These are phyloP conservation scores for Phytophthora rubi DNA, from an alignment of 352 stramenopile species.

Conservation along the genomic window DNA sequence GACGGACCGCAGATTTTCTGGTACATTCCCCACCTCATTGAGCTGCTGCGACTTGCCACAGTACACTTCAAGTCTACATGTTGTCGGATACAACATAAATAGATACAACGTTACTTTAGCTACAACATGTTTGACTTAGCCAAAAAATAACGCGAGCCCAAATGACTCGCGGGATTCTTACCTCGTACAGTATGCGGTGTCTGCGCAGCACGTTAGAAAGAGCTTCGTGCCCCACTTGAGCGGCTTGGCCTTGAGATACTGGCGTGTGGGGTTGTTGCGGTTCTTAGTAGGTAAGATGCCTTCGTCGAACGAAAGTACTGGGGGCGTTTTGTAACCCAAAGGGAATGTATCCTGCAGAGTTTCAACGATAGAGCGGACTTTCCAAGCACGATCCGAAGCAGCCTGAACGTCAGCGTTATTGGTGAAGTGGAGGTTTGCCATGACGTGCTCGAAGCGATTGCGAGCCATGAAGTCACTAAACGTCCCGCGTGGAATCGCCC, in stretches of 20 bases:
- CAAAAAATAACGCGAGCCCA: slow-evolving; percentile 7
- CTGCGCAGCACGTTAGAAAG: slow-evolving; percentile 18
- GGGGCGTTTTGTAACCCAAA: background rate
- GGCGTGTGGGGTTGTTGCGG: background rate
- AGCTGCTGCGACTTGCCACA: slow-evolving; percentile 10
- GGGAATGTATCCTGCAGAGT: background rate
- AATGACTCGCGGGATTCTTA: background rate
- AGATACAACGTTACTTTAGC: slow-evolving; percentile 4
- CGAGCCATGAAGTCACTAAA: slow-evolving; percentile 1
- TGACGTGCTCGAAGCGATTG: slow-evolving; percentile 1
- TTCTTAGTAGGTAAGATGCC: background rate
- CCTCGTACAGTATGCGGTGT: slow-evolving; percentile 14
- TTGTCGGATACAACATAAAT: background rate
- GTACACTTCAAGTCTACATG: slow-evolving; percentile 20
- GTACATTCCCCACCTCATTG: slow-evolving; percentile 9
- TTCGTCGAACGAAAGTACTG: background rate
- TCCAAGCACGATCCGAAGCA: slow-evolving; percentile 7
- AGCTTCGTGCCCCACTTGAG: slow-evolving; percentile 20
- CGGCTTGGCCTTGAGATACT: background rate
- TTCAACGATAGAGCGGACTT: slow-evolving; percentile 3
- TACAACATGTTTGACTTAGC: slow-evolving; percentile 17
- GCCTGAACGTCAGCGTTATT: slow-evolving; percentile 2
- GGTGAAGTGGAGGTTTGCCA: slow-evolving; percentile 13
- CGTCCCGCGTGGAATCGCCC: slow-evolving; percentile 1
- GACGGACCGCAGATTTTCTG: background rate